These are phyloP conservation scores for Colletotrichum sp. DNA, from an alignment of 2,329 filamentous ascomycete species.

Conservation along the genomic window DNA sequence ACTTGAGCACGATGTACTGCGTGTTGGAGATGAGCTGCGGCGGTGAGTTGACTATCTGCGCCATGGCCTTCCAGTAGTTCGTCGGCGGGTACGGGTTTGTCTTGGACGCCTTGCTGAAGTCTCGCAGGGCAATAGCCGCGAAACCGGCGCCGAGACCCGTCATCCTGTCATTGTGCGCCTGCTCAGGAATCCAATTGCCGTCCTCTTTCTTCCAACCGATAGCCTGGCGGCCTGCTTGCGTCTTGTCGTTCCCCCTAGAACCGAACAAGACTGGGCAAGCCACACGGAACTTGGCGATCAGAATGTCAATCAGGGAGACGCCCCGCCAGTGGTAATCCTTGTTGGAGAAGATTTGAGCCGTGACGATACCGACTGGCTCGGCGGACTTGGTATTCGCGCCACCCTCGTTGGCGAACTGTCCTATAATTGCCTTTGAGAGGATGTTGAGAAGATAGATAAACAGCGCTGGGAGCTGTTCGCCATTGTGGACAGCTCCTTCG, in stretches of 20 bases:
- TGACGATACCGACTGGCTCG: constrained; percentile 80
- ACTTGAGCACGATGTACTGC: constrained; percentile 72
- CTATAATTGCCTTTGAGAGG: constrained; percentile 75
- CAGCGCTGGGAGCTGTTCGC: constrained; percentile 62
- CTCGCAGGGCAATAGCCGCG: constrained; percentile 80
- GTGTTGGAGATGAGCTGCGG: constrained; percentile 71
- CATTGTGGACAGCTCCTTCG: constrained; percentile 58
- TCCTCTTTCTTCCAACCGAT: constrained; percentile 76
- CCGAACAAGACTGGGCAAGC: constrained; percentile 88
- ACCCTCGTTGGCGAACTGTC: constrained; percentile 72
- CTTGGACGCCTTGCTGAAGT: constrained; percentile 74
- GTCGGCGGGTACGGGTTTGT: constrained; percentile 78
- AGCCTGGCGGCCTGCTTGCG: constrained; percentile 66
- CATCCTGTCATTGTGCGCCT: constrained; percentile 83
- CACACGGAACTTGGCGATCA: constrained; percentile 84
- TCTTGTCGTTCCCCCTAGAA: constrained; percentile 77
- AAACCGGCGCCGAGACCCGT: constrained; percentile 84
- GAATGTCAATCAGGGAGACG: constrained; percentile 76
- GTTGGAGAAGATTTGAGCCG: constrained; percentile 76
- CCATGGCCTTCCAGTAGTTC: constrained; percentile 83
- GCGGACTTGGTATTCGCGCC: constrained; percentile 68
- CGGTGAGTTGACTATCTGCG: constrained; percentile 79
- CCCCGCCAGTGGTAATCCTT: constrained; percentile 71
- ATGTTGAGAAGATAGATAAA: constrained; percentile 80
- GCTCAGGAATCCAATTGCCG: constrained; percentile 67